Conservation (phyloP, 2,329 filamentous ascomycete species). For the Venturia pyrina region DNA sequence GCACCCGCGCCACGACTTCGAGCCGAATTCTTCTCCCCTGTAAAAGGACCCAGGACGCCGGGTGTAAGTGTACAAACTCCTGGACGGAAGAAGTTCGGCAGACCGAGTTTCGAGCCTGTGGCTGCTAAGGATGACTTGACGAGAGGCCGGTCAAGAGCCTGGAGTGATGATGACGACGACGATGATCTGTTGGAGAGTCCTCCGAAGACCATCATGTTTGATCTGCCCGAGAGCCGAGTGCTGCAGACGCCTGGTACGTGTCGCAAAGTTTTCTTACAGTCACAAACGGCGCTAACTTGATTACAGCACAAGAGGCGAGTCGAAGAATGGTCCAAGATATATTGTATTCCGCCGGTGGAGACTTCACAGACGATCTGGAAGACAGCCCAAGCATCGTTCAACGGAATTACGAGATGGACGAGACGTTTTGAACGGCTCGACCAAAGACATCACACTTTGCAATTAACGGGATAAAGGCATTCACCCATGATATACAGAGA, state of each 20-base stretch:
- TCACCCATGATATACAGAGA: neutral
- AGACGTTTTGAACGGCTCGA: conserved; percentile 32
- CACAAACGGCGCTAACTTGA: conserved; percentile 13
- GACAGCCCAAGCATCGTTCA: conserved; percentile 39
- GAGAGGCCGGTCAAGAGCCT: conserved; percentile 27
- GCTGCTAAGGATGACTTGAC: neutral
- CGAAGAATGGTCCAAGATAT: conserved; percentile 74
- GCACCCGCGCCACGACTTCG: conserved; percentile 73
- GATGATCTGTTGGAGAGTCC: conserved; percentile 58
- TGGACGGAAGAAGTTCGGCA: conserved; percentile 26
- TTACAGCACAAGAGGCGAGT: conserved; percentile 64
- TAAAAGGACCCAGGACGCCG: conserved; percentile 58
- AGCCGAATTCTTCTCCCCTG: conserved; percentile 74
- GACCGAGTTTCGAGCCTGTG: neutral
- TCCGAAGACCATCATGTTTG: conserved; percentile 87
- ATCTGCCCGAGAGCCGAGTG: conserved; percentile 64
- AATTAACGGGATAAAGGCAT: neutral
- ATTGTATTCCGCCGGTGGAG: conserved; percentile 61
- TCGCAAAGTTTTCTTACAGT: neutral
- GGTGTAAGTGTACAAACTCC: conserved; percentile 81
- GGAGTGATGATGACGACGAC: conserved; percentile 56
- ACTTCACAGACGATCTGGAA: conserved; percentile 38
- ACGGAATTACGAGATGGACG: conserved; percentile 34
- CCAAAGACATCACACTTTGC: neutral
- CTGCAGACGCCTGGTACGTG: conserved; percentile 67